Evolutionary conservation across 1,284 basidiomycete genomes (phyloP).

Genomic region (Fomitopsis schrenkii): DNA sequence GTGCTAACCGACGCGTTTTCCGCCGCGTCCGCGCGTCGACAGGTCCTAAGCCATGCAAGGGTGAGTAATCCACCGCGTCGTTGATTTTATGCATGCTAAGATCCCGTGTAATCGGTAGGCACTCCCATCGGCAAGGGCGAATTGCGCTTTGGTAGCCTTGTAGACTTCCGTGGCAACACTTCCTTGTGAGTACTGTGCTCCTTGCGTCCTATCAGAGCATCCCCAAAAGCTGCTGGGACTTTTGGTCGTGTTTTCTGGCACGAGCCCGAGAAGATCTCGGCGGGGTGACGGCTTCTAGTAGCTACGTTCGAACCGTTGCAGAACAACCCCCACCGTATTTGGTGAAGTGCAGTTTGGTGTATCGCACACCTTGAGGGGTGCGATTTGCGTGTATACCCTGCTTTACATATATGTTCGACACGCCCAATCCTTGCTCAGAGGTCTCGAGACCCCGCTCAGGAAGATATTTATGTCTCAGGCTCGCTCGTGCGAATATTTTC

Average conservation of each 20-base stretch:
- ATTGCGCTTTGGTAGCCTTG: slow-evolving; percentile 71
- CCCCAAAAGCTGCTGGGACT: background rate
- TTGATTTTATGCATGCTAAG: slow-evolving; percentile 10
- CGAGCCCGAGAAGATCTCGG: no score
- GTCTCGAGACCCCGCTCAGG: no score
- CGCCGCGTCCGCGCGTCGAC: slow-evolving; percentile 22
- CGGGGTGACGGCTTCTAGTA: no score
- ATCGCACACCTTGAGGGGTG: no score
- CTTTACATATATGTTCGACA: no score
- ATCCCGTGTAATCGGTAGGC: slow-evolving; percentile 35
- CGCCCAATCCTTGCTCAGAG: no score
- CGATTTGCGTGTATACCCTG: no score
- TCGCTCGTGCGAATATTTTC: no score
- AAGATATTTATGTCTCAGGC: no score
- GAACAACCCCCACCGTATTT: no score
- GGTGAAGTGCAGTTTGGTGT: no score
- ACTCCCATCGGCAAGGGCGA: slow-evolving; percentile 71
- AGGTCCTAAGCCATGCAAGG: slow-evolving; percentile 80
- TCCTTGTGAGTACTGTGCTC: slow-evolving; percentile 51
- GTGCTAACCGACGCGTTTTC: slow-evolving; percentile 24
- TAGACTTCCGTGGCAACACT: slow-evolving; percentile 72
- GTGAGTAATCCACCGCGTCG: slow-evolving; percentile 32
- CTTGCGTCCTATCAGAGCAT: background rate
- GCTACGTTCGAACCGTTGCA: no score
- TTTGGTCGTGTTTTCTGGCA: background rate